These are phyloP conservation scores for Sarcocystis neurona DNA, from an alignment of 169 alveolate genomes.

Conservation along the genomic window DNA sequence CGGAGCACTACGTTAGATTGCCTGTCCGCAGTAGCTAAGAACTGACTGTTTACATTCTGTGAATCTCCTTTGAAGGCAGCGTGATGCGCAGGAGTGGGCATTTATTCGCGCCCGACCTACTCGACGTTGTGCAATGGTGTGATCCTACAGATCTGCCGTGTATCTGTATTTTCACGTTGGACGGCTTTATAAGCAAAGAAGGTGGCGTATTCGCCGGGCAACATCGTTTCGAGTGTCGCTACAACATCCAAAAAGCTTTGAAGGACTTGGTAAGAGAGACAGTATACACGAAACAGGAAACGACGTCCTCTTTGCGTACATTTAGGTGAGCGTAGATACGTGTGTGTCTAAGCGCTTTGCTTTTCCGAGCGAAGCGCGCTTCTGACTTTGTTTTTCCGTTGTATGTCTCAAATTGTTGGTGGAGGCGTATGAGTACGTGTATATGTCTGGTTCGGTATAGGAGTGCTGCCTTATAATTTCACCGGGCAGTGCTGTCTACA, in stretches of 20 bases:
- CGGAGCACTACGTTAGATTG: too few relatives aligned
- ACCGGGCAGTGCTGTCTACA: too few relatives aligned
- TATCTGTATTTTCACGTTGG: slow-evolving; percentile 93
- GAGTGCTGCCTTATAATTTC: too few relatives aligned
- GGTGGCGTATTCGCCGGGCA: slow-evolving; percentile 95
- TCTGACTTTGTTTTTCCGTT: neutral
- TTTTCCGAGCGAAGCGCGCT: neutral
- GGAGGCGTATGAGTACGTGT: too few relatives aligned
- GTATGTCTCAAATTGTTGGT: too few relatives aligned
- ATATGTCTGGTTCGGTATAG: too few relatives aligned
- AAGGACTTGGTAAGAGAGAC: slow-evolving; percentile 84
- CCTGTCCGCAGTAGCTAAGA: too few relatives aligned
- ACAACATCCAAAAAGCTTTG: slow-evolving; percentile 89
- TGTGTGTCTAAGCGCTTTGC: neutral
- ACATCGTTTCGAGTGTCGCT: slow-evolving; percentile 96
- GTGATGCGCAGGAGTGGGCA: too few relatives aligned
- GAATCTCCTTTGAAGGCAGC: too few relatives aligned
- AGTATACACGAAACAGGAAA: slow-evolving; percentile 67
- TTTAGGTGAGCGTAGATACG: neutral
- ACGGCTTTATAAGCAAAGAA: slow-evolving; percentile 93
- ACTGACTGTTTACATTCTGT: too few relatives aligned
- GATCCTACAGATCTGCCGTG: slow-evolving; percentile 70
- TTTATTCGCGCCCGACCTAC: too few relatives aligned
- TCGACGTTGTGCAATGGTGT: too few relatives aligned
- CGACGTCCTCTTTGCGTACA: neutral